phyloP scores from a whole-genome alignment of 257 asterid genomes.

The Cordia subcordata region DNA sequence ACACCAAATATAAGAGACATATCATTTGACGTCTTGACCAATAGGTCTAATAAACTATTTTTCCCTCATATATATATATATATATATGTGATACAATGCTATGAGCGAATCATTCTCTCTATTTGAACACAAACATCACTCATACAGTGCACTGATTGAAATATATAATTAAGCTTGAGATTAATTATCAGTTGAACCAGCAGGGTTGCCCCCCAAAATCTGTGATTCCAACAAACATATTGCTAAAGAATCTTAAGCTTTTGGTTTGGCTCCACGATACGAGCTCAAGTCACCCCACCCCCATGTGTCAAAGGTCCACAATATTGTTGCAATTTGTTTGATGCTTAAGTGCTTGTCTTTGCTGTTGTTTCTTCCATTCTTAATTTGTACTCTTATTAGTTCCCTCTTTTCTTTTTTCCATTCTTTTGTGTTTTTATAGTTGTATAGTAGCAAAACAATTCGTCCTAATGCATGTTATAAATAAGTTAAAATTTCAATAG shows the following conservation, averaged over 20 bases:
- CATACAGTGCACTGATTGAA: no score
- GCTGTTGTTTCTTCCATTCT: slow-evolving; percentile 45
- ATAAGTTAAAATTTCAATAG: no score
- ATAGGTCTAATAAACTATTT: no score
- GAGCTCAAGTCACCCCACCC: slow-evolving; percentile 45
- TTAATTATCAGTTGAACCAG: background rate
- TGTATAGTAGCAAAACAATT: no score
- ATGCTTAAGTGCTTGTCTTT: slow-evolving; percentile 52
- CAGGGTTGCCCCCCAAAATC: slow-evolving; percentile 35
- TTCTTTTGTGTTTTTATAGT: slow-evolving; percentile 13
- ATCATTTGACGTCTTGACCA: no score
- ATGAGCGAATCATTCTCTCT: no score
- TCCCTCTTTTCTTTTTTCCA: slow-evolving; percentile 50
- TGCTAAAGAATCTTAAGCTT: slow-evolving; percentile 70
- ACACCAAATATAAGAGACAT: no score
- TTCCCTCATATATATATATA: no score
- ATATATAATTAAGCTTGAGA: background rate
- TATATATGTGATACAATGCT: no score
- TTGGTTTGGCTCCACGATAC: slow-evolving; percentile 57
- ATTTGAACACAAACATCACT: no score
- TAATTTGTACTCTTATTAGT: no score
- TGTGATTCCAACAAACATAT: slow-evolving; percentile 80
- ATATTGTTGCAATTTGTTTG: slow-evolving; percentile 39
- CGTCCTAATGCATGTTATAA: no score
- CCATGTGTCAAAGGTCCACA: slow-evolving; percentile 97